Percentiles rank a stretch among this genome's conserved stretches.
These are phyloP conservation scores for Trifolium pratense DNA, from an alignment of 306 rosid species.

Conservation along the genomic window DNA sequence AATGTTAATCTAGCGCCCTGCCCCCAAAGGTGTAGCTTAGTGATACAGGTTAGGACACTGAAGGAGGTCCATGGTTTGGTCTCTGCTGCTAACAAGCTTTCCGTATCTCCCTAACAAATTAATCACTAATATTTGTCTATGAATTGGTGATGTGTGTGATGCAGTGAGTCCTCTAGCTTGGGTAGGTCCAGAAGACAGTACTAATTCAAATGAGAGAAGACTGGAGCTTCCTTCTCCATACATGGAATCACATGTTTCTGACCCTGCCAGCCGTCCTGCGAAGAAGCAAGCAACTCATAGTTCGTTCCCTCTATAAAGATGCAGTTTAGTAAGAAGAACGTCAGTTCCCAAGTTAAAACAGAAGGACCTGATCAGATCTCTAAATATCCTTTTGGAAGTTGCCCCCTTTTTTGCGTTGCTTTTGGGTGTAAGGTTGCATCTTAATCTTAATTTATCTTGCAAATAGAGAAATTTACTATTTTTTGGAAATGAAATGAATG, in stretches of 20 bases:
- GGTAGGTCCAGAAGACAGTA: conserved; percentile 51
- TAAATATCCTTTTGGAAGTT: conserved; percentile 19
- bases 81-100: no score
- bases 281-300: conserved; percentile 64
- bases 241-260: conserved; percentile 39
- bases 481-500: conserved; percentile 32
- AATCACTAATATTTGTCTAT: no score
- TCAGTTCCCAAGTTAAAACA: conserved; percentile 28
- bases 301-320: conserved; percentile 42
- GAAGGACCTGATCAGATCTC: conserved; percentile 41
- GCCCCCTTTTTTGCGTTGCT: conserved; percentile 27
- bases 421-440: conserved; percentile 21
- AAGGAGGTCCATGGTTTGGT: no score
- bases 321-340: conserved; percentile 15
- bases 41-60: no score
- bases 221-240: conserved; percentile 38
- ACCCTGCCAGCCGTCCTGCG: conserved; percentile 52
- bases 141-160: conserved; percentile 13
- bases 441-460: background rate
- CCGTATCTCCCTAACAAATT: no score
- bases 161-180: conserved; percentile 76
- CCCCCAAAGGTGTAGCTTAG: no score
- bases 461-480: conserved; percentile 12
- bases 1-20: background rate
- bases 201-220: conserved; percentile 42